These are phyloP conservation scores for Alliaria petiolata DNA, from an alignment of 345 rosid species.

Conservation along the genomic window DNA sequence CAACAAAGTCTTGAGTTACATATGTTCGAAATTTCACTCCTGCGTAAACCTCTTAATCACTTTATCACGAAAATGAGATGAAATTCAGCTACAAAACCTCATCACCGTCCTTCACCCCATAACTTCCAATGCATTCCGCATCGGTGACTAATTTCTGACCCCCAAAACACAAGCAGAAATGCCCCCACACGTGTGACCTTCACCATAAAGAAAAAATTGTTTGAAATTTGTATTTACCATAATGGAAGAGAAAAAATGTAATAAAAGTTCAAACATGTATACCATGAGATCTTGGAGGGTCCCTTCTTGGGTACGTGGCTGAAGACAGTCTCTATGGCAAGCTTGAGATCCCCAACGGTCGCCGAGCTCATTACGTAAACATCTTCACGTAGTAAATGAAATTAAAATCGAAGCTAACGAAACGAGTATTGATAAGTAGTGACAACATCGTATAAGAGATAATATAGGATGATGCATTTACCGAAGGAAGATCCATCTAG, in stretches of 20 bases:
- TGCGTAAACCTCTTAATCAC: background rate
- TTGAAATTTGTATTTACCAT: background rate
- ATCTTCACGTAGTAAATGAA: conserved; percentile 33
- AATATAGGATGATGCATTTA: conserved; percentile 19
- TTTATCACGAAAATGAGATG: background rate
- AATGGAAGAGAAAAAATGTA: background rate
- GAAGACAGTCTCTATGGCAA: conserved; percentile 70
- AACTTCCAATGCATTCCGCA: conserved; percentile 46
- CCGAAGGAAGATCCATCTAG: conserved; percentile 81
- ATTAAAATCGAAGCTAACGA: background rate
- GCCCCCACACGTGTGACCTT: conserved; percentile 94
- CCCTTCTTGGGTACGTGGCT: conserved; percentile 59
- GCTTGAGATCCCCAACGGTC: conserved; percentile 59
- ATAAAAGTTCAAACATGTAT: background rate
- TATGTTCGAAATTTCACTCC: background rate
- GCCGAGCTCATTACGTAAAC: conserved; percentile 57
- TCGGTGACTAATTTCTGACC: conserved; percentile 65
- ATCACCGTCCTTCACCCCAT: conserved; percentile 78
- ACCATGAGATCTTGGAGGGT: conserved; percentile 86
- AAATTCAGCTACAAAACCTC: conserved; percentile 39
- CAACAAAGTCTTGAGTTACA: background rate
- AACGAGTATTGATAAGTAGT: background rate
- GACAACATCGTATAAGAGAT: background rate
- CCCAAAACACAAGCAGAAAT: conserved; percentile 65
- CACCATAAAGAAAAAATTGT: background rate